Percentiles rank a stretch among this genome's conserved stretches.
Conservation (phyloP, 148 eudicot genomes). For the Linanthus parryae region DNA sequence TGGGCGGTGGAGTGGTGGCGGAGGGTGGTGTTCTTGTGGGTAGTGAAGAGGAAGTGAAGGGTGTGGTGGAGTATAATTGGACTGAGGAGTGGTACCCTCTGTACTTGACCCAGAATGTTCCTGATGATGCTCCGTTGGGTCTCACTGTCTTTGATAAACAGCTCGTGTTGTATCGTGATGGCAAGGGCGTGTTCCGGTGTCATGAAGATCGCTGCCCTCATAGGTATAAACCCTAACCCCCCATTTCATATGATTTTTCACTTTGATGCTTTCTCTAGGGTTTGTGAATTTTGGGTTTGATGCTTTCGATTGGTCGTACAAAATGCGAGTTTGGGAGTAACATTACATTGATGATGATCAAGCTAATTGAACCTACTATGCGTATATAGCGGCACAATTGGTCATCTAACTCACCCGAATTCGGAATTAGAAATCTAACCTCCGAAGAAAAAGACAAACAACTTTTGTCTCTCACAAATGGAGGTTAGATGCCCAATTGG, state of each 20-base stretch:
- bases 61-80: conserved; percentile 66
- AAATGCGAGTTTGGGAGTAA: too few species aligned
- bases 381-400: too few species aligned
- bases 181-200: conserved; percentile 50
- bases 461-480: too few species aligned
- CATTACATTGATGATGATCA: too few species aligned
- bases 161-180: conserved; percentile 74
- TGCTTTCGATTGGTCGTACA: too few species aligned
- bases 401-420: too few species aligned
- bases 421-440: too few species aligned
- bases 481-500: too few species aligned
- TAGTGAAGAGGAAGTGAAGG: conserved; percentile 18
- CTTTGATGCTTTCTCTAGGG: too few species aligned
- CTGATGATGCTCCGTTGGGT: conserved; percentile 92
- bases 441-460: too few species aligned
- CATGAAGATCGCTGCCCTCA: conserved; percentile 94
- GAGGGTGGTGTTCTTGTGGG: conserved; percentile 24
- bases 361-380: too few species aligned
- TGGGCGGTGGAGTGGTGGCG: conserved; percentile 6
- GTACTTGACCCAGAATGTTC: conserved; percentile 61
- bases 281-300: too few species aligned
- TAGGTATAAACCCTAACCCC: conserved; percentile 40
- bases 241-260: neutral
- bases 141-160: conserved; percentile 84
- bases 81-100: conserved; percentile 95